A percentile compares a stretch with the other conserved stretches of the same genome.
These are phyloP conservation scores for Lactarius sanguifluus DNA, from an alignment of 768 basidiomycete genomes.

Conservation along the genomic window DNA sequence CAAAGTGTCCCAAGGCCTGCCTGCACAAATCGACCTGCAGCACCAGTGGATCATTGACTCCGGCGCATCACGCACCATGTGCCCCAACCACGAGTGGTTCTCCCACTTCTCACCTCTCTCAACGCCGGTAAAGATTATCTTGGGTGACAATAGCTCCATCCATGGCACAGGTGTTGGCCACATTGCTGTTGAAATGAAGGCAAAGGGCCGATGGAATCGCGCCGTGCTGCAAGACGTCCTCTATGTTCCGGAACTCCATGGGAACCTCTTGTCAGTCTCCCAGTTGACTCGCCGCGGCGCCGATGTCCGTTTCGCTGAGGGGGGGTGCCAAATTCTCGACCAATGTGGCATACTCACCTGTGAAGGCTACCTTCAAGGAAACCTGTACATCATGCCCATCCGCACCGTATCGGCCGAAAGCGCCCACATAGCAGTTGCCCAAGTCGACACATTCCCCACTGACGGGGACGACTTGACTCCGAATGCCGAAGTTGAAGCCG, in stretches of 20 bases:
- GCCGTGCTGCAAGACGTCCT: not conserved
- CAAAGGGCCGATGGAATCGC: not conserved
- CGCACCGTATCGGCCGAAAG: no score
- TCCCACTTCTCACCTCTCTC: not conserved
- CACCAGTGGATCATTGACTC: conserved; percentile 29
- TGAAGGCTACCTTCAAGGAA: conserved; percentile 1
- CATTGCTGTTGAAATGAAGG: conserved; percentile 2
- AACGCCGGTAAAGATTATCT: conserved; percentile 7
- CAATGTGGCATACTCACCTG: conserved; percentile 2
- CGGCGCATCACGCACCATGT: conserved; percentile 29
- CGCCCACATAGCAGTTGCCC: no score
- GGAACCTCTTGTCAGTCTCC: conserved; percentile 33
- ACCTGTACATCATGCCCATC: conserved; percentile 27
- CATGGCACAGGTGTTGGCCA: conserved; percentile 22
- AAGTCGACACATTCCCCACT: no score
- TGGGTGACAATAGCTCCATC: conserved; percentile 29
- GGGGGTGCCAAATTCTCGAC: conserved; percentile 19
- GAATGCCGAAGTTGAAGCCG: no score
- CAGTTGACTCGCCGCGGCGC: conserved; percentile 12
- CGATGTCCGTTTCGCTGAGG: conserved; percentile 17
- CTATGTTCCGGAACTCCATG: conserved; percentile 30
- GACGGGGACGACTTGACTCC: no score
- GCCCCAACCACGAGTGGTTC: conserved; percentile 21
- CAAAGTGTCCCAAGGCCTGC: conserved; percentile 16
- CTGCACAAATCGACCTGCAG: not conserved